Percentiles rank a stretch among this genome's conserved stretches.
Conservation (phyloP, 1,139 yeast genomes). For the Yamadazyma atmosphaerica region DNA sequence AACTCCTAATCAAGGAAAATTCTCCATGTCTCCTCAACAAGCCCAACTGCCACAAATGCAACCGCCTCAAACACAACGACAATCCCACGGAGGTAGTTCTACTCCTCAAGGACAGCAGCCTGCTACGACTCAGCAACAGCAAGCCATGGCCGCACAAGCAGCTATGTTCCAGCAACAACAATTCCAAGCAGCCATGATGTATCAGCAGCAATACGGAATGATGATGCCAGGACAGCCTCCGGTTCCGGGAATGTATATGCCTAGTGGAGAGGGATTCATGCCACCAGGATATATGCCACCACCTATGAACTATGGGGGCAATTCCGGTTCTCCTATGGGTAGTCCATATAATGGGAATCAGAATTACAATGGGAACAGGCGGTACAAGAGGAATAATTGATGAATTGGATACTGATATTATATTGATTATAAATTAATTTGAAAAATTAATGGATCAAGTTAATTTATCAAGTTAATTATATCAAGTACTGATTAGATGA, state of each 20-base stretch:
- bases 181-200: conserved; percentile 39
- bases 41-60: conserved; percentile 6
- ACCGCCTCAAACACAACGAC: not conserved
- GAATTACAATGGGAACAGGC: conserved; percentile 13
- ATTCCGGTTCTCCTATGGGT: conserved; percentile 9
- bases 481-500: too few species aligned
- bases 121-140: conserved; percentile 8
- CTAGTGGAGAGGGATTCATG: conserved; percentile 32
- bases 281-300: conserved; percentile 34
- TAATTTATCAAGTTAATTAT: too few species aligned
- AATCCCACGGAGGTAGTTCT: not conserved
- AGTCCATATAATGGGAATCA: conserved; percentile 8
- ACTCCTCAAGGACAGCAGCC: conserved; percentile 2
- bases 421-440: too few species aligned
- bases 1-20: conserved; percentile 18
- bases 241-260: conserved; percentile 29
- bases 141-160: conserved; percentile 31
- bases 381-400: conserved; percentile 9
- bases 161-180: conserved; percentile 38
- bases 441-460: too few species aligned
- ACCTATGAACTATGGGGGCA: conserved; percentile 25
- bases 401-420: too few species aligned
- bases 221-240: conserved; percentile 39
- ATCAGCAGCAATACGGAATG: conserved; percentile 32
- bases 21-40: conserved; percentile 25